Conservation (phyloP, 805 yeast species). For the Cephaloascus albidus region DNA sequence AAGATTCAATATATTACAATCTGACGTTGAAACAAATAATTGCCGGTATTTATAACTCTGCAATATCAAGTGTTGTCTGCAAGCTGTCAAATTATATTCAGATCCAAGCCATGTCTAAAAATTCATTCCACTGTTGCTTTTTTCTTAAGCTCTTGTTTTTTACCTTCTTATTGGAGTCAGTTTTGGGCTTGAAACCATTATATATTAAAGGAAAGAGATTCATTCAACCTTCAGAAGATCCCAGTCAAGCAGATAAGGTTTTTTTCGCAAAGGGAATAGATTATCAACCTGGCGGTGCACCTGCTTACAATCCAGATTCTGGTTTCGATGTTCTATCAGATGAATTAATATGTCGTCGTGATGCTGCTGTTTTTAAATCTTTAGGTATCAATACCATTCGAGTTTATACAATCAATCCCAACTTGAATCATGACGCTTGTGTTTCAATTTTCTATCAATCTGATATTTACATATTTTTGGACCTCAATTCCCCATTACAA, state of each 20-base stretch:
- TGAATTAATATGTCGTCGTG: conserved; percentile 18
- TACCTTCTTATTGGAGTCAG: too few species aligned
- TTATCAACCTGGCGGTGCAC: conserved; percentile 14
- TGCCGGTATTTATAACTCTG: too few species aligned
- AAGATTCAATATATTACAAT: too few species aligned
- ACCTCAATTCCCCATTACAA: conserved; percentile 24
- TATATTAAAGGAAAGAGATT: conserved; percentile 47
- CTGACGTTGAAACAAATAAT: too few species aligned
- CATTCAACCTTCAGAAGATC: conserved; percentile 37
- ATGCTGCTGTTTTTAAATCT: conserved; percentile 17
- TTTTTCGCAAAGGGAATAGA: conserved; percentile 7
- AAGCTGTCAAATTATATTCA: too few species aligned
- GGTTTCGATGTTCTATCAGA: conserved; percentile 9
- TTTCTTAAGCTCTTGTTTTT: too few species aligned
- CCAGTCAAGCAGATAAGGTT: neutral
- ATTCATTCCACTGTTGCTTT: too few species aligned
- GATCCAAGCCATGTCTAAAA: too few species aligned
- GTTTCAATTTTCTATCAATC: conserved; percentile 26
- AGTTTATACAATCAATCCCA: conserved; percentile 26
- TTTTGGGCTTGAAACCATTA: conserved; percentile 46
- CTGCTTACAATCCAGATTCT: conserved; percentile 5
- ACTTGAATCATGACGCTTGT: conserved; percentile 22
- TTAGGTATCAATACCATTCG: conserved; percentile 24
- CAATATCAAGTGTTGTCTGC: too few species aligned
- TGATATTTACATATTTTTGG: conserved; percentile 36